A percentile compares a stretch with the other conserved stretches of the same genome.
phyloP scores from a whole-genome alignment of 2,329 filamentous ascomycete genomes.

The Fusarium paranaense region DNA sequence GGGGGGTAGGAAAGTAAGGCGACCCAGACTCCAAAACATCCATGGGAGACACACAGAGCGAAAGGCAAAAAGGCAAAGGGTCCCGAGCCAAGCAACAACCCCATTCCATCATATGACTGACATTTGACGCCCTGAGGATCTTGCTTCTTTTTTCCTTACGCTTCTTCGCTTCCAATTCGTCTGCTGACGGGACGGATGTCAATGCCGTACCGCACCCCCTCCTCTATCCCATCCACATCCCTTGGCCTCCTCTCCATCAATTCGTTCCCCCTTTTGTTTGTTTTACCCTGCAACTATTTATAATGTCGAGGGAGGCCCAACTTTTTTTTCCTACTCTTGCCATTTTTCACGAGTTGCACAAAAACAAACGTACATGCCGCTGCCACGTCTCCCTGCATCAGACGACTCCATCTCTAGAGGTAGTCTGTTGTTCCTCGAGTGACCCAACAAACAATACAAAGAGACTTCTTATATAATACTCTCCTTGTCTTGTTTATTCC shows the following conservation, averaged over 20 bases:
- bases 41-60: too few relatives aligned
- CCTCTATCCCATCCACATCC: constrained; percentile 22
- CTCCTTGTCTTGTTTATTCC: not conserved
- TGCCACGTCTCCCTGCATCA: constrained; percentile 33
- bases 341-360: constrained; percentile 16
- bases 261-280: constrained; percentile 28
- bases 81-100: not conserved
- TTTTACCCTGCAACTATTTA: constrained; percentile 22
- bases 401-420: constrained; percentile 6
- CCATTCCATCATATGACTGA: constrained; percentile 33
- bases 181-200: constrained; percentile 20
- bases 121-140: constrained; percentile 19
- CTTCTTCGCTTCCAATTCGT: not conserved
- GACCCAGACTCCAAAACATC: not conserved
- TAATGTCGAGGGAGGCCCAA: constrained; percentile 27
- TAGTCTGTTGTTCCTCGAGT: constrained; percentile 26
- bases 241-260: constrained; percentile 11
- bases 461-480: not conserved
- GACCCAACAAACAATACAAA: constrained; percentile 14
- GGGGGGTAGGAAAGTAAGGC: constrained; percentile 12
- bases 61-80: constrained; percentile 1
- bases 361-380: constrained; percentile 10
- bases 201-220: constrained; percentile 30
- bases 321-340: not conserved
- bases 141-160: constrained; percentile 6